phyloP scores from a whole-genome alignment of 2,329 filamentous ascomycete species.

The Xylaria sp. region DNA sequence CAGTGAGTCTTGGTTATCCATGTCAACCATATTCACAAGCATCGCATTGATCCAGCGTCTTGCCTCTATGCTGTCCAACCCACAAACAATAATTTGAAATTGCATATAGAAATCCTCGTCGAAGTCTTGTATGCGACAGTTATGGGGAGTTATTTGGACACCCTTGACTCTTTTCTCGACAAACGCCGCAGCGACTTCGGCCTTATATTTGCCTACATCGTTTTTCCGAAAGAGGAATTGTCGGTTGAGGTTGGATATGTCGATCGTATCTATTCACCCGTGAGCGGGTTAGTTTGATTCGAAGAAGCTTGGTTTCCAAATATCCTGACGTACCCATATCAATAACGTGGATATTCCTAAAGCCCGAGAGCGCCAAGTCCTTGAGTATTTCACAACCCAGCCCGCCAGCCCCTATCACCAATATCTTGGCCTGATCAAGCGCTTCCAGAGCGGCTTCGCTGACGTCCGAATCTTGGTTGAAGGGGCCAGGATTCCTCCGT shows the following conservation, averaged over 20 bases:
- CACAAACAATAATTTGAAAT: conserved; percentile 93
- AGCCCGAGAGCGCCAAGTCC: conserved; percentile 92
- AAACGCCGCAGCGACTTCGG: conserved; percentile 90
- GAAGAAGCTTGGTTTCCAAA: background rate
- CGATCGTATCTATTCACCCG: conserved; percentile 80
- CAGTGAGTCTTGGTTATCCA: conserved; percentile 81
- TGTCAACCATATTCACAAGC: conserved; percentile 88
- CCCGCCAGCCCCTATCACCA: conserved; percentile 89
- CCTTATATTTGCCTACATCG: conserved; percentile 94
- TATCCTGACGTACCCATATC: conserved; percentile 84
- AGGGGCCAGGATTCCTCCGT: conserved; percentile 80
- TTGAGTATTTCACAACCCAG: conserved; percentile 97
- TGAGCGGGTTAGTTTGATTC: conserved; percentile 17
- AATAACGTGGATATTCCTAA: conserved; percentile 97
- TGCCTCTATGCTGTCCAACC: conserved; percentile 95
- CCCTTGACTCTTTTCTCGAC: conserved; percentile 90
- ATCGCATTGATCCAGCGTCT: conserved; percentile 99
- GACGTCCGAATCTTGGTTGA: conserved; percentile 72
- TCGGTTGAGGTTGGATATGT: conserved; percentile 96
- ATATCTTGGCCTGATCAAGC: conserved; percentile 77
- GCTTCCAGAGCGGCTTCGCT: conserved; percentile 63
- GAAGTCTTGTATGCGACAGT: conserved; percentile 95
- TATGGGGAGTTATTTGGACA: conserved; percentile 92
- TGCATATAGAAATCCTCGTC: conserved; percentile 97
- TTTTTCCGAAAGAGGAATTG: conserved; percentile 94